Base-by-base conservation (phyloP, 345 rosid species). In the Eucalyptus sp. region DNA sequence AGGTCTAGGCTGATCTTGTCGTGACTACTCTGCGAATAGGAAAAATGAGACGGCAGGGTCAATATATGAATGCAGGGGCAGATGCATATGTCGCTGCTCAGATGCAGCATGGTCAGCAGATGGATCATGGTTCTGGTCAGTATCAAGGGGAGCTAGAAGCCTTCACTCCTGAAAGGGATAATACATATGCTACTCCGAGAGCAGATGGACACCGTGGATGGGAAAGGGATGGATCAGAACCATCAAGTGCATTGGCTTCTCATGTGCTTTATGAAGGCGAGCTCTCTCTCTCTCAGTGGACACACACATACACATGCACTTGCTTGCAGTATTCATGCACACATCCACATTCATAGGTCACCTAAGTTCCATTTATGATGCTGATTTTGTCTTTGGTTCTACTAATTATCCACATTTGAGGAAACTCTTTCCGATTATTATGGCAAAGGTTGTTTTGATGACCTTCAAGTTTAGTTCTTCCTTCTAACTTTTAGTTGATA, bases 111-210 rank as follows among this genome's bases (percentile, higher is more conserved):
- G 56, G 92, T 68, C 96, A 94, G 84, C 91, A 91, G 86, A 92
- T 93, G 92, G 97, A 95, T 33, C 92, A 89, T 10, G 91, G 89
- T 22, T 88, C 96, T 84, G 90, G 90, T 88, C 94, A 93, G 60
- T 96, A 94, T 88, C 97, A 95, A 92, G 98, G 96, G 89, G 95
- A 95, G 87, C 91, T 97, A 76, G 99, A 97, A 94, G 98, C 98
- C 29, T 97, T 97, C 89, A 97, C 99, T 90, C 99, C 98, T 16
- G 98, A 96, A 91, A 96, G 98, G 90, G 99, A 96, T 50, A 94
- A 93, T 62, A 93, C 94, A 3, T 92, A 79, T 90, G 88, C 88
- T 50, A 89, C 92, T 86, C 90, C 96, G 50, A 94, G 93, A 92
- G 87, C 89, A 41, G 98, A 95, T 29, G 93, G 93, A 50, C 97